A percentile compares a stretch with the other conserved stretches of the same genome.
Conservation (phyloP, 257 asterid species). For the Fraxinus anomala region DNA sequence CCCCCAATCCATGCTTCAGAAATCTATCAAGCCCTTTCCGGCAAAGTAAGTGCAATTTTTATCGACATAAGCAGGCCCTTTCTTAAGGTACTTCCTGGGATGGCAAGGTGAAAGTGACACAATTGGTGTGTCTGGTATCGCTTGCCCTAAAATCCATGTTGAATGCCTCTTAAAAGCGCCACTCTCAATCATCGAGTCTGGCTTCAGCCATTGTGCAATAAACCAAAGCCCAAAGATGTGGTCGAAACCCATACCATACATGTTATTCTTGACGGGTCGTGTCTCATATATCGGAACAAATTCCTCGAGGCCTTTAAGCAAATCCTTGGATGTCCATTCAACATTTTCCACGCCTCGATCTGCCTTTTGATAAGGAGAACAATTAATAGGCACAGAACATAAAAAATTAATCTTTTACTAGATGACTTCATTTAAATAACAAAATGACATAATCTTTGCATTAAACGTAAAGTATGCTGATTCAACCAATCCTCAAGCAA, state of each 20-base stretch:
- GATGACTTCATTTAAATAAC: not conserved
- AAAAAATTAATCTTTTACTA: slow-evolving; percentile 19
- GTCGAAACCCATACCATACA: slow-evolving; percentile 97
- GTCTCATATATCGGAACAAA: slow-evolving; percentile 84
- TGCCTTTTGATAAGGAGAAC: slow-evolving; percentile 93
- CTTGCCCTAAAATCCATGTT: slow-evolving; percentile 95
- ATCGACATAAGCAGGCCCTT: slow-evolving; percentile 97
- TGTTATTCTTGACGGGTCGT: slow-evolving; percentile 85
- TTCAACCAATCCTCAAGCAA: too few species aligned
- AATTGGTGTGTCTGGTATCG: slow-evolving; percentile 81
- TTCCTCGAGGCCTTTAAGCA: slow-evolving; percentile 80
- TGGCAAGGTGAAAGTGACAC: slow-evolving; percentile 94
- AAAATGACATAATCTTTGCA: slow-evolving; percentile 3
- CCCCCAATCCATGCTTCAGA: slow-evolving; percentile 93
- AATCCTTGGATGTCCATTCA: slow-evolving; percentile 90
- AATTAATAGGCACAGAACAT: slow-evolving; percentile 42
- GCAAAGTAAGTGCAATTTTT: slow-evolving; percentile 93
- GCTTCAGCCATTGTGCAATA: slow-evolving; percentile 81
- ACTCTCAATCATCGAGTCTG: slow-evolving; percentile 90
- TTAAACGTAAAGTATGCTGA: too few species aligned
- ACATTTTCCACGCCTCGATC: slow-evolving; percentile 95
- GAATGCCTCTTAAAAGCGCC: slow-evolving; percentile 99
- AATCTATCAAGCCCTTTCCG: slow-evolving; percentile 91
- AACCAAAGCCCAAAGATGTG: slow-evolving; percentile 99
- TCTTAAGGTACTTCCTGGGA: slow-evolving; percentile 89